A percentile compares a stretch with the other conserved stretches of the same genome.
Evolutionary conservation across 371 early-diverging fungal species (phyloP).

Genomic region (Ecytonucleospora hepatopenaei): DNA sequence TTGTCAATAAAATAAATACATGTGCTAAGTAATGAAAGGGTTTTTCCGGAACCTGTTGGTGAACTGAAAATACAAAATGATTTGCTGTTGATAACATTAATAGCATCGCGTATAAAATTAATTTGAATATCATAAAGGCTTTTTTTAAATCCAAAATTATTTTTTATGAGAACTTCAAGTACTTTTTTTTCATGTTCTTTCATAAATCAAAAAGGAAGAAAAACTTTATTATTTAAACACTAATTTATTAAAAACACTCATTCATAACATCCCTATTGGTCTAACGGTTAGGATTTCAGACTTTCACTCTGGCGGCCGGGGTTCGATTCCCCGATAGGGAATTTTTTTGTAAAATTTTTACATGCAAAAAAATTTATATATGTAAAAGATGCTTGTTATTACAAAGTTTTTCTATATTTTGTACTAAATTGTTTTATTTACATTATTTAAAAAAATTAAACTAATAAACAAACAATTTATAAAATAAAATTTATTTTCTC

Average conservation of each 20-base stretch:
- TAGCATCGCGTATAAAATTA: slow-evolving; percentile 47
- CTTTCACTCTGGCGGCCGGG: slow-evolving; percentile 43
- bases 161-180: too few relatives aligned
- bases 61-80: slow-evolving; percentile 49
- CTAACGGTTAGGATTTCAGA: slow-evolving; percentile 41
- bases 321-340: slow-evolving; percentile 47
- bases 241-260: background rate
- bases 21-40: slow-evolving; percentile 44
- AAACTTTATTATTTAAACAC: background rate
- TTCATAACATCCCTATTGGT: slow-evolving; percentile 24
- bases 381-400: too few relatives aligned
- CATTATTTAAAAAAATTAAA: too few relatives aligned
- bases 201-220: background rate
- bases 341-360: too few relatives aligned
- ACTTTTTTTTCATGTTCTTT: too few relatives aligned
- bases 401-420: too few relatives aligned
- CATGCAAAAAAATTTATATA: too few relatives aligned
- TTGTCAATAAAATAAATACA: slow-evolving; percentile 36
- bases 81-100: slow-evolving; percentile 22
- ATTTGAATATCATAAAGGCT: slow-evolving; percentile 49
- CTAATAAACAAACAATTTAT: background rate
- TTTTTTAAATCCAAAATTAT: slow-evolving; percentile 15
- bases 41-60: slow-evolving; percentile 58
- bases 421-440: too few relatives aligned
- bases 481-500: slow-evolving; percentile 19